These are phyloP conservation scores for Hypericum perforatum DNA, from an alignment of 345 rosid species.

Conservation along the genomic window DNA sequence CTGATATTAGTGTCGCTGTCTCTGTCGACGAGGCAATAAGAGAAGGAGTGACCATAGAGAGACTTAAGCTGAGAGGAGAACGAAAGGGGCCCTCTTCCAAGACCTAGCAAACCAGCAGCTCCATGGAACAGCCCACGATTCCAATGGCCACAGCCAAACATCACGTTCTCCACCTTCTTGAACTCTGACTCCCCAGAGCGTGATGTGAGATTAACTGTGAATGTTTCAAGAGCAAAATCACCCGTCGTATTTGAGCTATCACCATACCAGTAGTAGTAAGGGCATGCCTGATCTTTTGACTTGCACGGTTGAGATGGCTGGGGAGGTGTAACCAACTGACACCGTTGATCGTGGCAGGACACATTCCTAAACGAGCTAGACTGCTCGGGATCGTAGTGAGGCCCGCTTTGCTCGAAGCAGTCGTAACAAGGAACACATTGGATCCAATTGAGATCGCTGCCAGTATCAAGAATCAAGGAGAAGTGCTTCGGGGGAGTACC, in stretches of 20 bases:
- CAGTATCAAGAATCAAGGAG: constrained; percentile 13
- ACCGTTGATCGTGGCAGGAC: no score
- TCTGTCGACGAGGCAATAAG: constrained; percentile 48
- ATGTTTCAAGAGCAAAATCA: constrained; percentile 5
- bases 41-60: constrained; percentile 39
- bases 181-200: no score
- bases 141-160: constrained; percentile 12
- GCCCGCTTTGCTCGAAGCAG: constrained; percentile 7
- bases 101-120: constrained; percentile 49
- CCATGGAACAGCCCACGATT: constrained; percentile 25
- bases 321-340: no score
- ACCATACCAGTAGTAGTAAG: background rate
- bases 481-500: background rate
- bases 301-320: no score
- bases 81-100: constrained; percentile 44
- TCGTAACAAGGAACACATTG: constrained; percentile 10
- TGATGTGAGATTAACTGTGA: background rate
- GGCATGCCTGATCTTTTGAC: background rate
- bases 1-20: constrained; percentile 13
- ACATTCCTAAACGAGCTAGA: constrained; percentile 1
- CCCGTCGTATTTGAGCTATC: constrained; percentile 1
- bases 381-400: background rate
- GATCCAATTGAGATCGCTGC: constrained; percentile 14
- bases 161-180: background rate
- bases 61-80: constrained; percentile 39